Percentiles rank a stretch among this genome's conserved stretches.
Conservation (phyloP, 163 green algal species). For the Scenedesmus sp. region DNA sequence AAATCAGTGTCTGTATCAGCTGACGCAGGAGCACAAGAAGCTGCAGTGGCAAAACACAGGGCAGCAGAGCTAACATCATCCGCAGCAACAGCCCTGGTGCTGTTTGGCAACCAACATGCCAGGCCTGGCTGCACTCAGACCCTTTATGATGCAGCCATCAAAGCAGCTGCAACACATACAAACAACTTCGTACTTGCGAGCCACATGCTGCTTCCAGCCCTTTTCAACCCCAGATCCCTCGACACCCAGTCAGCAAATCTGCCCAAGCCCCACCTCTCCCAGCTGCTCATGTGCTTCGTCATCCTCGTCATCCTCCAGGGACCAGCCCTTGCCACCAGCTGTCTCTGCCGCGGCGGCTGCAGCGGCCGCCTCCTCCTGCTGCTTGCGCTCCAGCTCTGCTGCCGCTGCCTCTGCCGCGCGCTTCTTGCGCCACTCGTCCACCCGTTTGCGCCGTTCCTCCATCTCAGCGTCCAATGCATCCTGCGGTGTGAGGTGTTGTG, state of each 20-base stretch:
- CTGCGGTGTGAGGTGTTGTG: conserved; percentile 7
- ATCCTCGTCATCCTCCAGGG: conserved; percentile 75
- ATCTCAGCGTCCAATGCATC: conserved; percentile 68
- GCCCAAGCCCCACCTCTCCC: not conserved
- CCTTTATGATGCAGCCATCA: no score
- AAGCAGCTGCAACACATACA: not conserved
- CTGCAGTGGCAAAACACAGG: not conserved
- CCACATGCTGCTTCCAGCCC: no score
- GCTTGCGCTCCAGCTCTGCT: conserved; percentile 46
- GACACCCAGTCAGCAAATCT: no score
- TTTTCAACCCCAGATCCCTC: no score
- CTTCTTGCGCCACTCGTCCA: conserved; percentile 73
- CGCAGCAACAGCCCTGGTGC: no score
- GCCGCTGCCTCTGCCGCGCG: conserved; percentile 49
- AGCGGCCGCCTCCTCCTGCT: conserved; percentile 46
- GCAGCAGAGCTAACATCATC: not conserved
- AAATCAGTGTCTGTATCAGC: not conserved
- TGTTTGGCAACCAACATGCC: no score
- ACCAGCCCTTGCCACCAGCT: conserved; percentile 64
- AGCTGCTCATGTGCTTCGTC: conserved; percentile 56
- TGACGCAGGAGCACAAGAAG: not conserved
- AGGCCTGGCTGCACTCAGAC: no score
- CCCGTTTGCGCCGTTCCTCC: conserved; percentile 66
- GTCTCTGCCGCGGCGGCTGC: conserved; percentile 39
- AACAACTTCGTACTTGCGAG: not conserved